A percentile compares a stretch with the other conserved stretches of the same genome.
Evolutionary conservation across 2,329 filamentous ascomycete genomes (phyloP).

Genomic region (Hypoxylon sp.): DNA sequence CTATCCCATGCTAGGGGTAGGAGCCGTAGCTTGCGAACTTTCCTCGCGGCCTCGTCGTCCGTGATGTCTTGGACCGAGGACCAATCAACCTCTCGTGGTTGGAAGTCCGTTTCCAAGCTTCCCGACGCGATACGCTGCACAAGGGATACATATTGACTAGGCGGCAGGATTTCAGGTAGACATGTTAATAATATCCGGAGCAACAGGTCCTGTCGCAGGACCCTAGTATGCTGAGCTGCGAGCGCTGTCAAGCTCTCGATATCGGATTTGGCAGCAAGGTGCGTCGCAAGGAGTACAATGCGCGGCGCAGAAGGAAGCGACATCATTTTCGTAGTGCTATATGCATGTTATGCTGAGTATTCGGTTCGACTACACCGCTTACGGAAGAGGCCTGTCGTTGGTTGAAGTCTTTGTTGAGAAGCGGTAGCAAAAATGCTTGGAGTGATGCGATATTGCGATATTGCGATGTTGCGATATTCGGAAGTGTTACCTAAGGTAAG

Average conservation of each 20-base stretch:
- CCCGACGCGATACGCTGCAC: constrained; percentile 68
- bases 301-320: constrained; percentile 72
- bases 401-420: constrained; percentile 1
- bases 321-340: constrained; percentile 50
- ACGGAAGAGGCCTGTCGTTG: constrained; percentile 1
- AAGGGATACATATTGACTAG: constrained; percentile 72
- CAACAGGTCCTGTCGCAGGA: constrained; percentile 73
- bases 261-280: constrained; percentile 76
- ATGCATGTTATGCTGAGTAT: constrained; percentile 25
- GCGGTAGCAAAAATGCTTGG: not conserved
- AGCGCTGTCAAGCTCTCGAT: constrained; percentile 73
- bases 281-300: constrained; percentile 78
- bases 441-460: constrained; percentile 9
- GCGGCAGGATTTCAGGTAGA: constrained; percentile 77
- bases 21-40: constrained; percentile 73
- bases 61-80: constrained; percentile 69
- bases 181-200: constrained; percentile 82
- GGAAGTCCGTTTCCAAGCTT: constrained; percentile 57
- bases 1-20: constrained; percentile 67
- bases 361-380: no score
- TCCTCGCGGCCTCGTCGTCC: constrained; percentile 74
- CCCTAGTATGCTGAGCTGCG: constrained; percentile 66
- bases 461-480: constrained; percentile 6
- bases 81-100: constrained; percentile 64
- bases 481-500: not conserved